These are phyloP conservation scores for Pyropia haitanensis DNA, from an alignment of 23 red algal species.

Conservation along the genomic window DNA sequence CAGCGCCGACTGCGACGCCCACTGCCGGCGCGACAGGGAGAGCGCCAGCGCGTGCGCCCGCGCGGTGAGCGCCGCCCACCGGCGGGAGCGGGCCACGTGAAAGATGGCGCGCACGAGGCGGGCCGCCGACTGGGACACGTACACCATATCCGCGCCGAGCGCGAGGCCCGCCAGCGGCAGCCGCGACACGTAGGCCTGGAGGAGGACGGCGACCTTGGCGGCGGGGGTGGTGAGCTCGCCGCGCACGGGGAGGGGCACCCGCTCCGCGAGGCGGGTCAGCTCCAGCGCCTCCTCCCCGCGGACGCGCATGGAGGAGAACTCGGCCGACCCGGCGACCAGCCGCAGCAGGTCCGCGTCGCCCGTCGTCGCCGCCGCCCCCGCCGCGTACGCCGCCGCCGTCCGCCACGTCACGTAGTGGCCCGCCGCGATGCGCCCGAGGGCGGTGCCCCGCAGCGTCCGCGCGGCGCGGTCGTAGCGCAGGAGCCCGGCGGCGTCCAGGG, in stretches of 20 bases:
- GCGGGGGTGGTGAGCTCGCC: conserved; percentile 44
- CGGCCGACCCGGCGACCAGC: conserved; percentile 47
- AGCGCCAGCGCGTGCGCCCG: conserved; percentile 41
- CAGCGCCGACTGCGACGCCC: conserved; percentile 73
- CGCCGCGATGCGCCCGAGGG: conserved; percentile 67
- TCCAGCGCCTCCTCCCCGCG: conserved; percentile 93
- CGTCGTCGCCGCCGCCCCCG: conserved; percentile 21
- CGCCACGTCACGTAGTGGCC: conserved; percentile 66
- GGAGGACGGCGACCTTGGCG: conserved; percentile 76
- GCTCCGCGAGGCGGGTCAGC: conserved; percentile 53
- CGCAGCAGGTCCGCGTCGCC: conserved; percentile 71
- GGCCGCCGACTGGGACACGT: conserved; percentile 58
- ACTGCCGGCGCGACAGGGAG: conserved; percentile 37
- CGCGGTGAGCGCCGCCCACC: conserved; percentile 43
- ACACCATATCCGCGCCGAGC: conserved; percentile 62
- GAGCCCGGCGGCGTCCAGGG: conserved; percentile 53
- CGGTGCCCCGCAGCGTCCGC: conserved; percentile 43
- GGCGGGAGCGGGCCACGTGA: conserved; percentile 45
- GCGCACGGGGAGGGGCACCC: conserved; percentile 59
- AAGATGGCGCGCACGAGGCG: conserved; percentile 69
- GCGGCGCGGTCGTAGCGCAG: conserved; percentile 38
- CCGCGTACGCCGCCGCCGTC: conserved; percentile 38
- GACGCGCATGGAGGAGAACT: conserved; percentile 65
- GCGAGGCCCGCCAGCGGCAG: conserved; percentile 36
- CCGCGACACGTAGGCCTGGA: conserved; percentile 78